Evolutionary conservation across 768 basidiomycete species (phyloP), one percentile per base, ranked within the genome.

Genomic region (Calocybe gangraenosa): DNA sequence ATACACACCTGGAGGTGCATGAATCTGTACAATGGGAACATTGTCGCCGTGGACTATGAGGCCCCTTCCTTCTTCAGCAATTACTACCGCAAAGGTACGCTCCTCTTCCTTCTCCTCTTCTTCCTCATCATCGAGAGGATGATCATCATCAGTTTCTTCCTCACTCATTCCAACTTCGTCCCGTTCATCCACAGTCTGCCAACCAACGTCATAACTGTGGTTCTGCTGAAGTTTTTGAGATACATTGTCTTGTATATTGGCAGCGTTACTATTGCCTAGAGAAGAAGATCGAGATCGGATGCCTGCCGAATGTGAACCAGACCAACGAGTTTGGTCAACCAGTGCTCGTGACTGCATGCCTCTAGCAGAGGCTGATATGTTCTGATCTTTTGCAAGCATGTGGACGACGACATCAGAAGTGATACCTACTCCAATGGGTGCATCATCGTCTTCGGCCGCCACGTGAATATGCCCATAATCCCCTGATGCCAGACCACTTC

Each of bases 11-110:
- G 82, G 73, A 44, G 80, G 78, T 25, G 87, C 77, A 40, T 82
- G 75, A 14, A 92, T 70, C 42, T 84, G 76, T 4, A 65, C 62
- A 40, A 87, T 69, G 37, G 84, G 74, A 47, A 73, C 62, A 37
- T 76, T 79, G 47, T 83, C 79, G 14, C 82, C 85, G 46, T 79
- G 81, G 0, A 91, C 83, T 49, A 92, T 90, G 55, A 89, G 65
- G n/a, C 86, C 87, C 36, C 83, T 78, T 15, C 90, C 88, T 67
- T 91, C 86, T 54, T 92, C 88, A 22, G 85, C 89, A 40, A 92
- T 71, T 46, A 91, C 79, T 37, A 80, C 73, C 11, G 87, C 87
- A 41, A 84, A 80, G 0, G 89, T 90, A 41, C 83, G 75, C 54
- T 88, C 84, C 41, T 86, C 83, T 31, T 78, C 74, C 13, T 69